Evolutionary conservation across 495 filamentous ascomycete species (phyloP).

Genomic region (Penicillium chermesinum): DNA sequence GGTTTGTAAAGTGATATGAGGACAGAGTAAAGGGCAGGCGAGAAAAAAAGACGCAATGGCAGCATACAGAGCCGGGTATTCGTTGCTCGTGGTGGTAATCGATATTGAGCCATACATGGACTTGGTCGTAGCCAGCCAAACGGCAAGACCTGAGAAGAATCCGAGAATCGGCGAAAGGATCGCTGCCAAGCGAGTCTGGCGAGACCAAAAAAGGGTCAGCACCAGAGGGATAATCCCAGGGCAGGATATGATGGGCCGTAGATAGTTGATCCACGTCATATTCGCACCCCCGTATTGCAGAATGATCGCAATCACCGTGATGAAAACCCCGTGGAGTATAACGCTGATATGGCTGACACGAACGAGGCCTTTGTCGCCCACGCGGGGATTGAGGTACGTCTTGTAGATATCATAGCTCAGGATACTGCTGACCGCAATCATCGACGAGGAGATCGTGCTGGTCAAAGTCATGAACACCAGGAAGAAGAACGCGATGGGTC

Average conservation of each 20-base stretch:
- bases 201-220: slow-evolving; percentile 34
- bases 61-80: slow-evolving; percentile 30
- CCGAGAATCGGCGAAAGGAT: slow-evolving; percentile 32
- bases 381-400: slow-evolving; percentile 48
- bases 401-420: slow-evolving; percentile 45
- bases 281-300: slow-evolving; percentile 38
- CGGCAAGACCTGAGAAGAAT: slow-evolving; percentile 31
- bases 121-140: slow-evolving; percentile 32
- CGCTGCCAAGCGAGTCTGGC: slow-evolving; percentile 33
- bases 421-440: slow-evolving; percentile 47
- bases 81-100: slow-evolving; percentile 29
- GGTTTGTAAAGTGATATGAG: slow-evolving; percentile 41
- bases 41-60: slow-evolving; percentile 33
- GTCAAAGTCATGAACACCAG: slow-evolving; percentile 54
- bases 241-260: slow-evolving; percentile 33
- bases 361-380: slow-evolving; percentile 31
- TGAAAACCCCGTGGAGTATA: slow-evolving; percentile 34
- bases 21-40: slow-evolving; percentile 35
- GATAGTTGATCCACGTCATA: slow-evolving; percentile 40
- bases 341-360: slow-evolving; percentile 34
- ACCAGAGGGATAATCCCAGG: slow-evolving; percentile 35
- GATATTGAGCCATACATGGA: slow-evolving; percentile 30
- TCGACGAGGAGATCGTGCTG: slow-evolving; percentile 39
- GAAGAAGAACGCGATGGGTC: slow-evolving; percentile 46
- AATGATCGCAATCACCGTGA: slow-evolving; percentile 32